phyloP scores from a whole-genome alignment of 2,329 filamentous ascomycete genomes.

The Berkeleyomyces rouxiae region DNA sequence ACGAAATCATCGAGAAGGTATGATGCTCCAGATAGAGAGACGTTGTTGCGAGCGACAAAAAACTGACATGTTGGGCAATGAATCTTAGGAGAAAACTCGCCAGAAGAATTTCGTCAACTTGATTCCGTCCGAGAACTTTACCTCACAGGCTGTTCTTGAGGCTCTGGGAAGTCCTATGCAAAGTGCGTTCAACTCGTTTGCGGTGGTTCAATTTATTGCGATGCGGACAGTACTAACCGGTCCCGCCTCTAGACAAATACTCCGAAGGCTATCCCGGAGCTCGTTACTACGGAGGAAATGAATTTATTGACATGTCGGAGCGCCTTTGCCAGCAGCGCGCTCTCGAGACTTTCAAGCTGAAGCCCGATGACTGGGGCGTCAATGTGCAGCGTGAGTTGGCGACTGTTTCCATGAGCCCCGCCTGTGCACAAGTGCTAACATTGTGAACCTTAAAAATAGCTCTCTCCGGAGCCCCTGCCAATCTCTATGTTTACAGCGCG shows the following conservation, averaged over 20 bases:
- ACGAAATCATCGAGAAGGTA: slow-evolving; percentile 81
- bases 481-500: slow-evolving; percentile 89
- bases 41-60: not conserved
- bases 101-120: slow-evolving; percentile 98
- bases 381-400: slow-evolving; percentile 68
- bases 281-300: slow-evolving; percentile 91
- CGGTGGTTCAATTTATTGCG: not conserved
- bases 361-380: slow-evolving; percentile 81
- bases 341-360: slow-evolving; percentile 69
- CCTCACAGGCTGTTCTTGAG: slow-evolving; percentile 81
- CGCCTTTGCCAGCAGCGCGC: slow-evolving; percentile 79
- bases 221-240: slow-evolving; percentile 4
- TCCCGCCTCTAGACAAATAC: slow-evolving; percentile 58
- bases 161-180: slow-evolving; percentile 89
- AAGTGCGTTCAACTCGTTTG: slow-evolving; percentile 37
- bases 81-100: slow-evolving; percentile 66
- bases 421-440: not conserved
- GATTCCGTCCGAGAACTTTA: slow-evolving; percentile 92
- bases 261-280: slow-evolving; percentile 95
- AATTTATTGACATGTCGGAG: slow-evolving; percentile 87
- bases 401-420: not conserved
- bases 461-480: slow-evolving; percentile 57
- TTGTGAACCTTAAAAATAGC: slow-evolving; percentile 30
- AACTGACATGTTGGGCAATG: not conserved
- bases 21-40: slow-evolving; percentile 15